A percentile compares a stretch with the other conserved stretches of the same genome.
phyloP scores from a whole-genome alignment of 306 rosid genomes.

The Begonia peltatifolia region DNA sequence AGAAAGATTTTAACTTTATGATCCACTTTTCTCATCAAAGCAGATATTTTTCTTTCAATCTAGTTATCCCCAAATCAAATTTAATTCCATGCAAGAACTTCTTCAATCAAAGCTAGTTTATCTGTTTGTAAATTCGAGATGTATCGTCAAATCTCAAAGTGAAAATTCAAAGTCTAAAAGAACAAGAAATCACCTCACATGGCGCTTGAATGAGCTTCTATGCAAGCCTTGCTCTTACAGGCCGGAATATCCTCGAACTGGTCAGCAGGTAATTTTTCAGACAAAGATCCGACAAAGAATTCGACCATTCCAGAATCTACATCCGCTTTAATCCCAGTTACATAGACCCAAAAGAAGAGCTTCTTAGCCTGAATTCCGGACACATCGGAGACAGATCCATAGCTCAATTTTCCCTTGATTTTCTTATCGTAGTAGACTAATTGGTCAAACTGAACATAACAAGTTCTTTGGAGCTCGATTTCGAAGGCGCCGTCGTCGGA shows the following conservation, averaged over 20 bases:
- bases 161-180: background rate
- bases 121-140: too few species aligned
- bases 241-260: constrained; percentile 37
- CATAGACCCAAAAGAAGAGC: constrained; percentile 45
- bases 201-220: background rate
- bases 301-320: constrained; percentile 19
- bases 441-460: constrained; percentile 43
- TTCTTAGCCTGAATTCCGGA: constrained; percentile 59
- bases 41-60: too few species aligned
- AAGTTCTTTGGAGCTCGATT: constrained; percentile 27
- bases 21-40: too few species aligned
- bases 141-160: too few species aligned
- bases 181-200: constrained; percentile 13
- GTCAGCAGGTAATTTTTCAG: constrained; percentile 31
- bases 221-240: constrained; percentile 23
- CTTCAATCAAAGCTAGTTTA: too few species aligned
- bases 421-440: constrained; percentile 38
- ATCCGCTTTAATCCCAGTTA: constrained; percentile 36
- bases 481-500: constrained; percentile 31
- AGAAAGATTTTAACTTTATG: too few species aligned
- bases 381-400: constrained; percentile 38
- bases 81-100: too few species aligned
- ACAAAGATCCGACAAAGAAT: constrained; percentile 46
- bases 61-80: too few species aligned
- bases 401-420: constrained; percentile 31